A percentile compares a stretch with the other conserved stretches of the same genome.
These are phyloP conservation scores for Holtermanniella nyarrowii DNA, from an alignment of 768 basidiomycete species.

Conservation along the genomic window DNA sequence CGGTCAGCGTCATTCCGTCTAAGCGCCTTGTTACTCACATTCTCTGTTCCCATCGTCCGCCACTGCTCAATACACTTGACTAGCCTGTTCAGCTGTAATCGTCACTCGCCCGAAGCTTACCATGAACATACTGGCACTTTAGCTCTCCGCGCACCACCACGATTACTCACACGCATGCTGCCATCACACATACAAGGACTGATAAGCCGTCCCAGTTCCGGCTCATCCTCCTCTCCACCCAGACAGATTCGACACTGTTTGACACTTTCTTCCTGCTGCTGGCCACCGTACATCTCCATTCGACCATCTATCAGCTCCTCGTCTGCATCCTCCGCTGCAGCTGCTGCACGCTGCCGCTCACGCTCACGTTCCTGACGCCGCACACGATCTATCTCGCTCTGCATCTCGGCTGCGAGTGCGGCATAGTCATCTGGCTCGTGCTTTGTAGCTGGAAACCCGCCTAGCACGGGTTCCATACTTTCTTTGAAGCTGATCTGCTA, in stretches of 20 bases:
- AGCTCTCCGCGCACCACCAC: background rate
- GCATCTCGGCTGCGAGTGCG: too few relatives aligned
- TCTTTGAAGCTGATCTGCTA: too few relatives aligned
- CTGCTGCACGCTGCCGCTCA: too few relatives aligned
- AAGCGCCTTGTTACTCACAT: slow-evolving; percentile 13
- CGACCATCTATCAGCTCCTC: background rate
- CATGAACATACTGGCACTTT: slow-evolving; percentile 28
- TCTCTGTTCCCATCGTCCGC: slow-evolving; percentile 30
- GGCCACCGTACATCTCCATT: background rate
- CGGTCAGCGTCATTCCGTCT: background rate
- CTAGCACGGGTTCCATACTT: too few relatives aligned
- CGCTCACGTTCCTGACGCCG: too few relatives aligned
- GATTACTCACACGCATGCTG: slow-evolving; percentile 55
- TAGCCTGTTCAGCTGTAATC: background rate
- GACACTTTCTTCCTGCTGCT: background rate
- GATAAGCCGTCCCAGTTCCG: slow-evolving; percentile 62
- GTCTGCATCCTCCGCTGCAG: background rate
- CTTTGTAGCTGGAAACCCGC: too few relatives aligned
- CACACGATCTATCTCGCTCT: too few relatives aligned
- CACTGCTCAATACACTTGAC: slow-evolving; percentile 34
- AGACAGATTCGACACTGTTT: slow-evolving; percentile 66
- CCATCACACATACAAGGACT: slow-evolving; percentile 71
- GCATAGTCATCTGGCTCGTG: too few relatives aligned
- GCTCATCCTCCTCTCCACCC: slow-evolving; percentile 50
- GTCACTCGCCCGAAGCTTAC: slow-evolving; percentile 9